These are phyloP conservation scores for Rubus parviflorus DNA, from an alignment of 306 rosid species.

Conservation along the genomic window DNA sequence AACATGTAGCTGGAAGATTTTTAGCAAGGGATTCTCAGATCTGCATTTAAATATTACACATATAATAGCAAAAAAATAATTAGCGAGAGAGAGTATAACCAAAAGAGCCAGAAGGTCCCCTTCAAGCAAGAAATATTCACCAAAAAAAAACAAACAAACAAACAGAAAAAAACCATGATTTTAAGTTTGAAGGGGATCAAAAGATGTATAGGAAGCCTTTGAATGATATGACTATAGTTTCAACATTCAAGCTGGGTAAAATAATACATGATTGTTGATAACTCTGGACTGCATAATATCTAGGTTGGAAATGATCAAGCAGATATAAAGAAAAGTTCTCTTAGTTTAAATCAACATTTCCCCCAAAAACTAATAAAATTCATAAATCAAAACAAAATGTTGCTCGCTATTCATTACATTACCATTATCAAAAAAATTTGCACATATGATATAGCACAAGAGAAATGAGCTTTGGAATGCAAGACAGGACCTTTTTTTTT, in stretches of 20 bases:
- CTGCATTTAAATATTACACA: constrained; percentile 48
- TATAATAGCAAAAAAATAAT: constrained; percentile 20
- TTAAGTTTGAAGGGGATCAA: neutral
- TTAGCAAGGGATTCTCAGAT: constrained; percentile 56
- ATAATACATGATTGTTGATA: neutral
- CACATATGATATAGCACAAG: neutral
- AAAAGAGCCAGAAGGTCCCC: constrained; percentile 13
- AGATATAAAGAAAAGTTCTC: neutral
- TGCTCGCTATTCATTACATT: neutral
- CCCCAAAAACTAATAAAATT: neutral
- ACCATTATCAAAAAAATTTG: neutral
- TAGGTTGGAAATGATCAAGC: neutral
- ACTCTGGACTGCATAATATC: constrained; percentile 21
- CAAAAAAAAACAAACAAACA: neutral
- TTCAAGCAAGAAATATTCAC: constrained; percentile 11
- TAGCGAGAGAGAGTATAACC: constrained; percentile 16
- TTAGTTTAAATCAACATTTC: neutral
- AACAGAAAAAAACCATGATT: neutral
- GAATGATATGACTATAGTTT: neutral
- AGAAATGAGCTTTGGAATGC: neutral
- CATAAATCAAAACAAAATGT: neutral
- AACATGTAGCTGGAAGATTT: constrained; percentile 70
- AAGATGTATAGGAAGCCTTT: neutral
- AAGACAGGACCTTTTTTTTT: neutral
- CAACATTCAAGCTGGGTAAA: neutral